A percentile compares a stretch with the other conserved stretches of the same genome.
Evolutionary conservation across 225 moss, liverwort and hornwort species (phyloP).

Genomic region (Lunularia cruciata): DNA sequence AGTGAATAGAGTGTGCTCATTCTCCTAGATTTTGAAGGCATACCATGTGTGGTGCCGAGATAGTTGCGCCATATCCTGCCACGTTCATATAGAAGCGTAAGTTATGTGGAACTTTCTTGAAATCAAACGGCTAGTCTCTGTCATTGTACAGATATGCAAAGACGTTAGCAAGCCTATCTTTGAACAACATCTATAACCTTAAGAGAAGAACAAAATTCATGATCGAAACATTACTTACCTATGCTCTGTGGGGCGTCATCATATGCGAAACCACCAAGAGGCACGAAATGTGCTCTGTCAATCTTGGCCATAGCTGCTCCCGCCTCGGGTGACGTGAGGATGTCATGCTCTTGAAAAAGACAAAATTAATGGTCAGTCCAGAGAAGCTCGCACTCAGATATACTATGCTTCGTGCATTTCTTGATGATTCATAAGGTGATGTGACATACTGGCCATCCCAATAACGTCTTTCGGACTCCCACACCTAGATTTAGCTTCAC

Average conservation of each 20-base stretch:
- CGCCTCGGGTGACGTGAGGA: constrained; percentile 69
- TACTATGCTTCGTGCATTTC: no score
- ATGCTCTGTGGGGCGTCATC: constrained; percentile 90
- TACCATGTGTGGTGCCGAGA: constrained; percentile 92
- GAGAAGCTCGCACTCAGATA: no score
- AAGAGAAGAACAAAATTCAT: neutral
- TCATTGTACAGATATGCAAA: neutral
- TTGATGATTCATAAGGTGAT: no score
- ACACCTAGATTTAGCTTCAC: no score
- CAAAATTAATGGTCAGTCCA: neutral
- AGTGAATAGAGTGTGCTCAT: no score
- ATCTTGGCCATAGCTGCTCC: constrained; percentile 83
- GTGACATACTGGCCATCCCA: no score
- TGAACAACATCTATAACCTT: neutral
- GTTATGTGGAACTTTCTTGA: no score
- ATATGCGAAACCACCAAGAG: constrained; percentile 65
- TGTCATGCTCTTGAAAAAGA: constrained; percentile 60
- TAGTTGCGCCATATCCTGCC: constrained; percentile 63
- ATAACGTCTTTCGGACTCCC: no score
- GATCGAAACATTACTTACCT: constrained; percentile 40
- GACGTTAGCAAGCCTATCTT: neutral
- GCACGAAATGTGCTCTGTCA: constrained; percentile 82
- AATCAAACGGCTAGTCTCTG: no score
- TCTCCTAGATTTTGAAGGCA: no score
- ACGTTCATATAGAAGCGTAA: neutral